Percentiles rank a stretch among this genome's conserved stretches.
phyloP scores from a whole-genome alignment of 2,329 filamentous ascomycete genomes.

The Sporothrix brunneoviolacea region DNA sequence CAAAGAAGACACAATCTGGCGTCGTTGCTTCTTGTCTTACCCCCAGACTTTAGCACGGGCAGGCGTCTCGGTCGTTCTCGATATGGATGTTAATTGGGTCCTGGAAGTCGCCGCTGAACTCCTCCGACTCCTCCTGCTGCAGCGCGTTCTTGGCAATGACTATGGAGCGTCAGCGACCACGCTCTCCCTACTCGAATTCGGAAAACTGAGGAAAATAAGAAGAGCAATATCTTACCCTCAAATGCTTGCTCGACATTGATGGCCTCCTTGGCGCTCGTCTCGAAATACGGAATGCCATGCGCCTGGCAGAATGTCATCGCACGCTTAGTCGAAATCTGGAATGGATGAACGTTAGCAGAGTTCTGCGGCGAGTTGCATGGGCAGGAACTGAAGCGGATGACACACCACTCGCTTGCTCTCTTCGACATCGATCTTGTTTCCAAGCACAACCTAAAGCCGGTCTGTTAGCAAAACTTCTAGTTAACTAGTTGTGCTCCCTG shows the following conservation, averaged over 20 bases:
- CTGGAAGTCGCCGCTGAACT: conserved; percentile 95
- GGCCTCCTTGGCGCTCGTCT: conserved; percentile 97
- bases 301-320: conserved; percentile 97
- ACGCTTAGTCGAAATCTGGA: conserved; percentile 83
- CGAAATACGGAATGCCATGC: conserved; percentile 96
- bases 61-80: conserved; percentile 86
- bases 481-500: too few species aligned
- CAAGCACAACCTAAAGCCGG: conserved; percentile 68
- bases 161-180: conserved; percentile 30
- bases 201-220: not conserved
- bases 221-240: conserved; percentile 46
- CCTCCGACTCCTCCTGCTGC: conserved; percentile 93
- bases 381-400: conserved; percentile 8
- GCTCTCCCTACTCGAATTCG: not conserved
- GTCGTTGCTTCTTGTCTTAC: not conserved
- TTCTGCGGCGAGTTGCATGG: not conserved
- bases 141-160: conserved; percentile 95
- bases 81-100: conserved; percentile 98
- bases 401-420: conserved; percentile 89
- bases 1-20: not conserved
- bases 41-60: conserved; percentile 61
- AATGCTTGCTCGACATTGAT: conserved; percentile 88
- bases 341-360: not conserved
- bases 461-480: conserved; percentile 2
- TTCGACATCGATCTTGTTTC: conserved; percentile 98